Evolutionary conservation across 1,139 yeast genomes (phyloP).

Genomic region (Arxiozyma slooffiae): DNA sequence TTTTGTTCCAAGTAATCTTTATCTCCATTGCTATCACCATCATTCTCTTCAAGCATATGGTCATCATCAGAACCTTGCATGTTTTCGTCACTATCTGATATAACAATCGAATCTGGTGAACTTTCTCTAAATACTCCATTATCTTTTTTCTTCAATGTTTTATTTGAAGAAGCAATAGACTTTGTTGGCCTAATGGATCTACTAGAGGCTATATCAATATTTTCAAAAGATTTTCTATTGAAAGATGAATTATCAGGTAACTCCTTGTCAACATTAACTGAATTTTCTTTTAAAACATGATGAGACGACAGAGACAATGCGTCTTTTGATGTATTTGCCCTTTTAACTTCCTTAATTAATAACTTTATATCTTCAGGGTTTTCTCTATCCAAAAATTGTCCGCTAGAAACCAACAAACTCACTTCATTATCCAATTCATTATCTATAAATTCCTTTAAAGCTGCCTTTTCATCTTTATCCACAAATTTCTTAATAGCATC

Average conservation of each 20-base stretch:
- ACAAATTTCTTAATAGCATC: conserved; percentile 64
- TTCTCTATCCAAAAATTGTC: conserved; percentile 31
- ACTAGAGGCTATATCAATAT: background rate
- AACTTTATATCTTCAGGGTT: conserved; percentile 28
- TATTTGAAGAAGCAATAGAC: conserved; percentile 1
- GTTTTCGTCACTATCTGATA: conserved; percentile 11
- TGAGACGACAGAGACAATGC: background rate
- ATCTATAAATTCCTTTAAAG: conserved; percentile 61
- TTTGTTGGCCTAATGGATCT: background rate
- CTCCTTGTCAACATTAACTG: background rate
- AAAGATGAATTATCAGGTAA: background rate
- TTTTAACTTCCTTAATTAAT: conserved; percentile 23
- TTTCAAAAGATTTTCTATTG: background rate
- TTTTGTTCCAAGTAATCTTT: background rate
- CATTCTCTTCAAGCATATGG: background rate
- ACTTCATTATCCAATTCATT: conserved; percentile 57
- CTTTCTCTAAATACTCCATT: background rate
- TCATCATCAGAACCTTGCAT: conserved; percentile 7
- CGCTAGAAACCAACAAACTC: conserved; percentile 41
- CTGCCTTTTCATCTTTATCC: conserved; percentile 71
- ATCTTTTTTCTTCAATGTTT: background rate
- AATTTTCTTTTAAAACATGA: background rate
- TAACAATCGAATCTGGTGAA: conserved; percentile 8
- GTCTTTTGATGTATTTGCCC: conserved; percentile 13
- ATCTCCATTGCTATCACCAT: background rate